Conservation (phyloP, 805 yeast genomes). For the Metschnikowia gruessii region DNA sequence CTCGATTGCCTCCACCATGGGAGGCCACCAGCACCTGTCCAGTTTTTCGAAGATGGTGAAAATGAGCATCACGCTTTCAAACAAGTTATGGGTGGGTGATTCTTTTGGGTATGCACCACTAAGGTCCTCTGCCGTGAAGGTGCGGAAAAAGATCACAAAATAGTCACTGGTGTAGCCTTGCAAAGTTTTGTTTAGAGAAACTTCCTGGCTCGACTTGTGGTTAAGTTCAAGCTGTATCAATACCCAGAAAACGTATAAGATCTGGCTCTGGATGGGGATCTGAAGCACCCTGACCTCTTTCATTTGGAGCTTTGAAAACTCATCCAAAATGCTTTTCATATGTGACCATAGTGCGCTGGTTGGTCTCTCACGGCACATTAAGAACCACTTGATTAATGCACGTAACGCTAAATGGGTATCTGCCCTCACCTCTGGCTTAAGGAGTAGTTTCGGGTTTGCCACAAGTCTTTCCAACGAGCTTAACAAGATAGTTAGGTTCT, state of each 20-base stretch:
- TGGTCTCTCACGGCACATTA: slow-evolving; percentile 31
- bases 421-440: neutral
- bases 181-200: neutral
- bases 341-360: slow-evolving; percentile 18
- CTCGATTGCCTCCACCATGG: slow-evolving; percentile 22
- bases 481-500: slow-evolving; percentile 19
- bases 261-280: slow-evolving; percentile 12
- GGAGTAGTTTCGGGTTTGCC: slow-evolving; percentile 8
- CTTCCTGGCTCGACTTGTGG: neutral
- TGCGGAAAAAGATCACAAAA: slow-evolving; percentile 24
- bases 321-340: slow-evolving; percentile 15
- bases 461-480: slow-evolving; percentile 20
- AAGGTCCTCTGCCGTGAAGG: slow-evolving; percentile 18
- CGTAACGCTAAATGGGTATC: slow-evolving; percentile 23
- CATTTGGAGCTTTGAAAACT: slow-evolving; percentile 18
- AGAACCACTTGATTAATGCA: slow-evolving; percentile 30
- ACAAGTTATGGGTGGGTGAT: neutral
- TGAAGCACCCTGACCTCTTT: slow-evolving; percentile 14
- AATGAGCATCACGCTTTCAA: slow-evolving; percentile 25
- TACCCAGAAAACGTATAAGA: slow-evolving; percentile 14
- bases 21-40: slow-evolving; percentile 27
- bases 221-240: slow-evolving; percentile 9
- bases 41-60: slow-evolving; percentile 16
- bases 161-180: slow-evolving; percentile 14
- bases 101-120: slow-evolving; percentile 3